Base-by-base conservation (phyloP, 1,284 basidiomycete species). In the Apiotrichum laibachii region DNA sequence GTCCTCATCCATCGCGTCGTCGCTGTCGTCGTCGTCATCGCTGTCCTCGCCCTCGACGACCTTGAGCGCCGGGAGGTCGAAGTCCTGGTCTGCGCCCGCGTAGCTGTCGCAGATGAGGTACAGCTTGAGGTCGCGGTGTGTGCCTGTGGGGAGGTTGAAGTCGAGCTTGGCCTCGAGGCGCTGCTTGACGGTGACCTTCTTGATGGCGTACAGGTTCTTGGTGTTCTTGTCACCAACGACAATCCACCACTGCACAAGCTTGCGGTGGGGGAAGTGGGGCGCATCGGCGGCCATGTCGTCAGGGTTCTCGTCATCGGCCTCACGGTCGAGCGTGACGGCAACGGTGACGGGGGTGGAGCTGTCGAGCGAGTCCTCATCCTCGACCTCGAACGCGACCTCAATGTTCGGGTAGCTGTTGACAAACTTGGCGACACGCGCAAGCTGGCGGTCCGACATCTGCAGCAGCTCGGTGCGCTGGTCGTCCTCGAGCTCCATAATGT, bases 201-300 rank as follows among this genome's bases (percentile, higher is more conserved):
- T 97, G 83, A 99, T 97, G 53, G 90, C 89, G 35, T 94, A 85
- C 45, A 99, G 81, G 67, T 87, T 61, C 83, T 84, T 66, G 80
- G 87, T 71, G 26, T 48, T 54, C 79, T 85, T 73, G 65, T 96
- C 91, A 34, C 93, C 93, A 7, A 98, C 84, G 42, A 98, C 92
- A 34, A 98, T 82, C 94, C 94, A 99, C 93, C 94, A 99, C 71
- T 93, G 92, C 57, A 90, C 86, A 77, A 94, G 85, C 82, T 98
- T 98, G 75, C 87, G 87, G 57, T 80, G 80, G 0, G 95, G 94
- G 81, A 90, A 99, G 81, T 89, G 92, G 0, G 93, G 91, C 1
- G 92, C 92, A 26, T 96, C 84, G 19, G 94, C 94, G 9, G 82
- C 82, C 74, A 92, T 88, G 65, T 89, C 87, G 52, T 83, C 82